A percentile compares a stretch with the other conserved stretches of the same genome.
These are phyloP conservation scores for Haplographium delicatum DNA, from an alignment of 495 filamentous ascomycete species.

Conservation along the genomic window DNA sequence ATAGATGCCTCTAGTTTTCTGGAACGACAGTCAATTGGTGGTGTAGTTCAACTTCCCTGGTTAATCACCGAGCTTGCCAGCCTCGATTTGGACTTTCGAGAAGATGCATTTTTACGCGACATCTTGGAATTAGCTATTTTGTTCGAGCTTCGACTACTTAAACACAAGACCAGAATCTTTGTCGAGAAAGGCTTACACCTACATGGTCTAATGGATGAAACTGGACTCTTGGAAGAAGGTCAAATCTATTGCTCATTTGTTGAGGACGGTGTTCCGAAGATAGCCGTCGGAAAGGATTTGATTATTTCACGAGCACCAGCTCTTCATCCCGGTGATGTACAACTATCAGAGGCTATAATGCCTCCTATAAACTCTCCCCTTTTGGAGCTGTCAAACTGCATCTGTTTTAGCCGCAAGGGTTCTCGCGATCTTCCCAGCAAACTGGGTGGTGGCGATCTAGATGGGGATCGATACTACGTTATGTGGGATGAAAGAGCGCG, in stretches of 20 bases:
- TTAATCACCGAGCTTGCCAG: constrained; percentile 50
- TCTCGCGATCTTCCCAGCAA: constrained; percentile 67
- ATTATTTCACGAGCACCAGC: constrained; percentile 70
- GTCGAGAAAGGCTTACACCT: constrained; percentile 64
- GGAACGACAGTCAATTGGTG: constrained; percentile 46
- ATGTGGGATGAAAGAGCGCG: constrained; percentile 56
- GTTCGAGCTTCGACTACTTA: constrained; percentile 61
- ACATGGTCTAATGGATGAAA: constrained; percentile 82
- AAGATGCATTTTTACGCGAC: constrained; percentile 58
- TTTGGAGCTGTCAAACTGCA: constrained; percentile 55
- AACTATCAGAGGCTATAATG: constrained; percentile 49
- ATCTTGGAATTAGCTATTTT: constrained; percentile 62
- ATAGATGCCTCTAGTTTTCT: constrained; percentile 60
- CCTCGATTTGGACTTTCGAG: constrained; percentile 53
- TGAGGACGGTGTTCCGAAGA: constrained; percentile 26
- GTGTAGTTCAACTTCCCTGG: constrained; percentile 47
- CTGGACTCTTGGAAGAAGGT: constrained; percentile 57
- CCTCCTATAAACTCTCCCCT: constrained; percentile 58
- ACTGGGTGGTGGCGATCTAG: constrained; percentile 75
- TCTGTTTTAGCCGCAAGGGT: constrained; percentile 71
- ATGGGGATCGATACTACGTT: constrained; percentile 74
- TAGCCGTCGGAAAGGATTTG: constrained; percentile 29
- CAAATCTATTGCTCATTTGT: constrained; percentile 53
- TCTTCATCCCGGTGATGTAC: constrained; percentile 76
- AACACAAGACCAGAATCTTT: constrained; percentile 69